Evolutionary conservation across 305 asterid species (phyloP), one percentile per base, ranked within the genome.

Genomic region (Ajuga reptans): DNA sequence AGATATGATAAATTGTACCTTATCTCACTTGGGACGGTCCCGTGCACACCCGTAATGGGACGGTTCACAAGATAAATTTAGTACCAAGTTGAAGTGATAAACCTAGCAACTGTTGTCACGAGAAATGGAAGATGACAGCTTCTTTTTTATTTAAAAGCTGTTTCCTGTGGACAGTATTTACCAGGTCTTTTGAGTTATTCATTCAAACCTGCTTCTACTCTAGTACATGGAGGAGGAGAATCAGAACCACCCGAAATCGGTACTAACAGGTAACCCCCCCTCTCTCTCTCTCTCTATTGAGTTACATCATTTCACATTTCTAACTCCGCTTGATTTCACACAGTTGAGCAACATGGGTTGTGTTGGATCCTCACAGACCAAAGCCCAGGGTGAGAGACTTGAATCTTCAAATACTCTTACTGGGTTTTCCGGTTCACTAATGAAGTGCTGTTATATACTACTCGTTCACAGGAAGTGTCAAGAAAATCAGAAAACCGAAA

Each of bases 361-460:
- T 81, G 85, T 80, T 60, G 92, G 88, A 73, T 88, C 96, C 41
- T 84, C 95, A n/a, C 90, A 84, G 64, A 64, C 78, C 66, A 84
- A 81, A 78, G 85, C 80, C 3, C 83, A 85, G 61, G 85, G 91
- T 79, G 58, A 72, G 85, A 46, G 49, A 27, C 65, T 2, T 16
- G 11, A 43, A 12, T 59, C 41, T 12, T 18, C 10, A 29, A n/a
- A 18, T 10, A 9, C 18, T 31, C 12, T 43, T 11, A 46, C 18
- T 42, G n/a, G n/a, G n/a, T 29, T 45, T 10, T 17, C 7, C 42
- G 9, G 29, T 15, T 6, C 33, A 66, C 61, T 57, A 62, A 65
- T 49, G 9, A 47, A 34, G 27, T 41, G 24, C 45, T 54, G 16
- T 33, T 31, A 9, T 36, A 14, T 37, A 9, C 53, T n/a, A n/a